These are phyloP conservation scores for Carex cristatella DNA, from an alignment of 176 grass and related monocot species.

Conservation along the genomic window DNA sequence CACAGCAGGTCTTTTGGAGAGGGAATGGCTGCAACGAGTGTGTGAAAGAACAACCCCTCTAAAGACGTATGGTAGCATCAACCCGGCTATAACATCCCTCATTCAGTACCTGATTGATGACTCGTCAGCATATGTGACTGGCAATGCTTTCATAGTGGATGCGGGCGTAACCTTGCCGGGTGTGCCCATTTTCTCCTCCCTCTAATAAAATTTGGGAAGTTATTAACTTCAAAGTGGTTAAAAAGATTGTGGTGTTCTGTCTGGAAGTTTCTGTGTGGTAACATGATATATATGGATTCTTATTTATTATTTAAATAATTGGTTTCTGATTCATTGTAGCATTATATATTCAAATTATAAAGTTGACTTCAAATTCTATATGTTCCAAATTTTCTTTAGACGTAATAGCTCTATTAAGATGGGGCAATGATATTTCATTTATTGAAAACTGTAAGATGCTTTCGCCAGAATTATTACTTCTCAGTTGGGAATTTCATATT, in stretches of 20 bases:
- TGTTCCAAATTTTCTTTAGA: neutral
- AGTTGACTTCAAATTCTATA: neutral
- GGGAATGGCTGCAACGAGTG: conserved; percentile 26
- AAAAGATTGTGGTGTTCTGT: neutral
- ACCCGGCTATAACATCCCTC: conserved; percentile 42
- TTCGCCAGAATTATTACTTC: neutral
- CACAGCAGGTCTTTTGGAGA: conserved; percentile 25
- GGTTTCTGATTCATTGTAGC: neutral
- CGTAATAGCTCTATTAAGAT: neutral
- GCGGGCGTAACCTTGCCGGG: conserved; percentile 28
- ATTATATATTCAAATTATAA: neutral
- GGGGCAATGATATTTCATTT: neutral
- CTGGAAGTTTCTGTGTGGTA: neutral
- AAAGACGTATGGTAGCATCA: conserved; percentile 17
- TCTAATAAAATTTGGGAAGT: conserved; percentile 3
- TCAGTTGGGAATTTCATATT: too few species aligned
- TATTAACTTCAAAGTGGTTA: neutral
- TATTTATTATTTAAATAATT: neutral
- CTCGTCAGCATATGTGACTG: conserved; percentile 33
- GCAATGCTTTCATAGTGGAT: conserved; percentile 41
- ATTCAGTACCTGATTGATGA: conserved; percentile 39
- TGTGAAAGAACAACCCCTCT: conserved; percentile 29
- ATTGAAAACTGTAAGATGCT: neutral
- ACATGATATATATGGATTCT: neutral
- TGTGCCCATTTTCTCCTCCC: conserved; percentile 37